These are phyloP conservation scores for Hortaea werneckii DNA, from an alignment of 2,329 filamentous ascomycete genomes.

Conservation along the genomic window DNA sequence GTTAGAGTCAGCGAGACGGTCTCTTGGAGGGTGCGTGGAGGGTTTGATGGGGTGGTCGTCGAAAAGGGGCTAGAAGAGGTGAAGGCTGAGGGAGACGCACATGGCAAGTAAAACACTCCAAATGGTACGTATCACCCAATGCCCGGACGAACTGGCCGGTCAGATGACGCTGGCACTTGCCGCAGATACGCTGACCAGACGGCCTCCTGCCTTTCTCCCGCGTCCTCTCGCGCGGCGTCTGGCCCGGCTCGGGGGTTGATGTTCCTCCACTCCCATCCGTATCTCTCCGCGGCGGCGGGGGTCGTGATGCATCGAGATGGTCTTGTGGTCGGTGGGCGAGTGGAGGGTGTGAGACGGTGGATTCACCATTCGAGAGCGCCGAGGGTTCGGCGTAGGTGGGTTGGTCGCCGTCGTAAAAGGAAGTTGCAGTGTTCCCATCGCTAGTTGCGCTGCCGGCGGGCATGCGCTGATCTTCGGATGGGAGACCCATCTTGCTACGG, in stretches of 20 bases:
- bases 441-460: too few relatives aligned
- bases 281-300: not conserved
- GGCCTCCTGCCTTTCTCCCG: conserved; percentile 13
- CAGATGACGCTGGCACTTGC: conserved; percentile 78
- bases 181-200: conserved; percentile 42
- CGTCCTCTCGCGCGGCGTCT: not conserved
- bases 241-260: not conserved
- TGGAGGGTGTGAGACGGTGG: not conserved
- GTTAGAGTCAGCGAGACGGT: not conserved
- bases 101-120: conserved; percentile 96
- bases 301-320: not conserved
- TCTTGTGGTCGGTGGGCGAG: not conserved
- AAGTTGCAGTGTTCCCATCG: too few relatives aligned
- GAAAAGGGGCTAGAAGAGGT: not conserved
- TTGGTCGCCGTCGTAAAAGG: too few relatives aligned
- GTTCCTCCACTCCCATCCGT: not conserved
- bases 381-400: too few relatives aligned
- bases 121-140: conserved; percentile 83
- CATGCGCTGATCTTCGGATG: conserved; percentile 16
- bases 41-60: not conserved
- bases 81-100: conserved; percentile 46
- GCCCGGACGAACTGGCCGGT: conserved; percentile 95
- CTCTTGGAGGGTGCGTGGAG: not conserved
- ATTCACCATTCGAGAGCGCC: too few relatives aligned
- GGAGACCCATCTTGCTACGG: conserved; percentile 20